Evolutionary conservation across 805 yeast species (phyloP).

Genomic region (Sugiyamaella valdiviana): DNA sequence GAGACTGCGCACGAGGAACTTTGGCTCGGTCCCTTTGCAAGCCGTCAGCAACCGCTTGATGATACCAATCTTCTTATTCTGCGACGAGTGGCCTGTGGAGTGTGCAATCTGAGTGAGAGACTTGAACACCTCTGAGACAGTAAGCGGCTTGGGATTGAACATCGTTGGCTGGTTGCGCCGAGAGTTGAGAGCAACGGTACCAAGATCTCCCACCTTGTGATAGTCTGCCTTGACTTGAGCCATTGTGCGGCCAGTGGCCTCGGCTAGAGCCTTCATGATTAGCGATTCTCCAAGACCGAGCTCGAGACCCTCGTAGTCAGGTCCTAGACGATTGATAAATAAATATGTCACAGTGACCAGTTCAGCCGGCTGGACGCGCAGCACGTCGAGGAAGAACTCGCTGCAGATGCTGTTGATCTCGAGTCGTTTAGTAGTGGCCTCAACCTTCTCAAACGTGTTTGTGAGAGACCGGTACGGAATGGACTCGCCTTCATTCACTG

Average conservation of each 20-base stretch:
- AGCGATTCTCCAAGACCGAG: conserved; percentile 90
- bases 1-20: conserved; percentile 78
- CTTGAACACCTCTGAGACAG: conserved; percentile 65
- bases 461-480: conserved; percentile 43
- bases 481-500: conserved; percentile 12
- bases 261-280: conserved; percentile 80
- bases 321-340: conserved; percentile 84
- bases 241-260: conserved; percentile 77
- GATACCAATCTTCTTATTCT: conserved; percentile 64
- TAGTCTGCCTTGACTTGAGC: conserved; percentile 68
- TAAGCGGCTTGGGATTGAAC: conserved; percentile 84
- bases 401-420: conserved; percentile 74
- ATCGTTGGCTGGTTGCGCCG: conserved; percentile 82
- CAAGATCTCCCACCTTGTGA: conserved; percentile 81
- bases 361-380: conserved; percentile 47
- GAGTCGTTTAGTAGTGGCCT: conserved; percentile 72
- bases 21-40: conserved; percentile 82
- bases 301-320: conserved; percentile 93
- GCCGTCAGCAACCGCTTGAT: conserved; percentile 83
- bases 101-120: conserved; percentile 72
- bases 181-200: conserved; percentile 78
- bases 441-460: conserved; percentile 69
- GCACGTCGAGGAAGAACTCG: conserved; percentile 59
- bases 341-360: conserved; percentile 72
- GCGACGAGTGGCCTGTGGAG: conserved; percentile 75